Evolutionary conservation across 2,329 filamentous ascomycete species (phyloP), one percentile per base, ranked within the genome.

Genomic region (Xylariaceae sp.): DNA sequence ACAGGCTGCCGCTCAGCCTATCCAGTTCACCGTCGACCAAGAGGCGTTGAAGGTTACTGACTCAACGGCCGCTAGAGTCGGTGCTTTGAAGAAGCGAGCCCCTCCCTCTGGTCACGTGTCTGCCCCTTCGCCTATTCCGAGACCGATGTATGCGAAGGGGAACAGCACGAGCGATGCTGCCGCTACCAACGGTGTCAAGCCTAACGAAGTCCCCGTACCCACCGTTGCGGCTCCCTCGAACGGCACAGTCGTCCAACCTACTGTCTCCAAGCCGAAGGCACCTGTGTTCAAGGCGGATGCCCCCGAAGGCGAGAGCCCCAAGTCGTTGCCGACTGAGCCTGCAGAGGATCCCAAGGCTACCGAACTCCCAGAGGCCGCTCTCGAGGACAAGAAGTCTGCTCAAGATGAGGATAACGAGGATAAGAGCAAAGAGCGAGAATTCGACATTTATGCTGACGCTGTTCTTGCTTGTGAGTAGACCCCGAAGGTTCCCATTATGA

Each of bases 1-100:
- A 33, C 92, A 94, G 81, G 92, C 92, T 48, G 92, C 92, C 24
- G 89, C 89, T 13, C 88, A 89, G 32, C 92, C 92, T 38, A 98
- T 98, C 52, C 92, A 98, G 67, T 98, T 98, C 73, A 98, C 92
- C 4, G 92, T 98, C 59, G 92, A 98, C 62, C 90, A 98, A 67
- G 87, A 95, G 67, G 85, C 87, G 40, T 81, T 98, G 54, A 87
- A 88, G 70, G 80, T 95, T 32, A 78, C 78, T 27, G 92, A 98
- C 61, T 86, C 80, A 50, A 86, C 83, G 54, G 70, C 89, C 32
- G 80, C 83, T 51, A 81, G 81, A 50, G 69, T 69, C 39, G 60
- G 70, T 24, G 63, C 70, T 3, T 65, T 73, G 47, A 89, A 85
- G 72, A 92, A 89, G 73, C 78, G 85, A 44, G 70, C 71, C 12